Base-by-base conservation (phyloP, 2,329 filamentous ascomycete species). In the Aspergillus unguis region DNA sequence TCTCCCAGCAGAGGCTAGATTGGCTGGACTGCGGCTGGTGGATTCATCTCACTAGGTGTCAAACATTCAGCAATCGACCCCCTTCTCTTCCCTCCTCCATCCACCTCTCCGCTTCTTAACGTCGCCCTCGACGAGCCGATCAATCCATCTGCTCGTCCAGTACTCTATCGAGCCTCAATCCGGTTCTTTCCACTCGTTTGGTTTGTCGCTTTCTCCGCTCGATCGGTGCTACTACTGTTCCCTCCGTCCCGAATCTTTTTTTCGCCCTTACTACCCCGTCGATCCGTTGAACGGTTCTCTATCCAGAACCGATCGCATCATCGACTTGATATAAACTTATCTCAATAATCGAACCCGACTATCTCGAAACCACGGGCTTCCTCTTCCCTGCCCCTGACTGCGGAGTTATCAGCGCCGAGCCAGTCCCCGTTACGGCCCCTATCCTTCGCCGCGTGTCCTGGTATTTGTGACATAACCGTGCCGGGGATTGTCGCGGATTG, bases 401-500 rank as follows among this genome's bases (percentile, higher is more conserved):
- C 17, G 41, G 35, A 41, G 41, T 44, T 27, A 27, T 17, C 28
- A 26, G 28, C 40, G 33, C 17, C 27, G 31, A 48, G 26, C 32
- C 37, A 36, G 28, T 29, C 35, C 37, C 43, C 31, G 35, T 38
- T 35, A 42, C 48, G 35, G 27, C 38, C 44, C 44, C 46, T 49
- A 36, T 49, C 51, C 45, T 36, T 27, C 23, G 32, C 27, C 29
- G 52, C 41, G 29, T 46, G 46, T 45, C 25, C 33, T 31, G 35
- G 55, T 40, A n/a, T 5, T 37, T 31, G 41, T 48, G 17, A 52
- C 42, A 46, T 44, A 33, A 44, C 17, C 43, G 41, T 33, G 40
- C 47, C 44, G 32, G 48, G 45, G 53, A 59, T 53, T 53, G 51
- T 57, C 53, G 51, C 56, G 58, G 50, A 41, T 33, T 50, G 29